Evolutionary conservation across 2,329 filamentous ascomycete species (phyloP).

Genomic region (Nakataea oryzae): DNA sequence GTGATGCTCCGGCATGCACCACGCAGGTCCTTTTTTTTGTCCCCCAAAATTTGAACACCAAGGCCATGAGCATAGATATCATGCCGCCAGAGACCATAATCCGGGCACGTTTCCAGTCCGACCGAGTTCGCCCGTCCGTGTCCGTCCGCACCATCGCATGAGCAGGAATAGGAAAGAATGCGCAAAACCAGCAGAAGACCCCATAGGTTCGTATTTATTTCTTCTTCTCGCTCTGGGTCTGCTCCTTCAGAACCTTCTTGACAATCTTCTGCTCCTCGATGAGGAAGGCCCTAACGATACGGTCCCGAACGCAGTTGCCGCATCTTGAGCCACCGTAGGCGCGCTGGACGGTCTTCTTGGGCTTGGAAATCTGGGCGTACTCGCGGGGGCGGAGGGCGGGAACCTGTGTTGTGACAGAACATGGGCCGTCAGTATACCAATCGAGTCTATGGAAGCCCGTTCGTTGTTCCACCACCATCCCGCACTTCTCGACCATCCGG

Average conservation of each 20-base stretch:
- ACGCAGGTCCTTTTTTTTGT: background rate
- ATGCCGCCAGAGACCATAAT: background rate
- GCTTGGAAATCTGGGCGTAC: conserved; percentile 93
- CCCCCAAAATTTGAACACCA: background rate
- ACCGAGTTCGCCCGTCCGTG: conserved; percentile 2
- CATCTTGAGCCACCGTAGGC: conserved; percentile 98
- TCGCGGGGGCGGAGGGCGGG: conserved; percentile 97
- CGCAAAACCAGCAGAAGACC: background rate
- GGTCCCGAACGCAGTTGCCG: conserved; percentile 96
- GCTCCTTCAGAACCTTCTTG: conserved; percentile 99
- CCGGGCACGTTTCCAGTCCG: background rate
- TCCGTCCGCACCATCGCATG: background rate
- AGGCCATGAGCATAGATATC: background rate
- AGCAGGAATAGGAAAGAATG: background rate
- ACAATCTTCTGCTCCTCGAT: conserved; percentile 99
- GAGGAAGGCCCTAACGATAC: conserved; percentile 94
- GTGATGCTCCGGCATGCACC: background rate
- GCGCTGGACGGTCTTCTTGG: conserved; percentile 98
- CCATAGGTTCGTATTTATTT: conserved; percentile 41
- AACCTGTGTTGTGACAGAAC: conserved; percentile 41
- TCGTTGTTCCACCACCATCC: background rate
- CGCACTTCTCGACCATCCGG: background rate
- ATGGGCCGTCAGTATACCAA: conserved; percentile 6
- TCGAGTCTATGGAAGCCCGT: background rate
- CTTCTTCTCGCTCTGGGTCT: conserved; percentile 64